Evolutionary conservation across 78 protist species (phyloP), one percentile per base, ranked within the genome.

Genomic region (Emiliania huxleyi): DNA sequence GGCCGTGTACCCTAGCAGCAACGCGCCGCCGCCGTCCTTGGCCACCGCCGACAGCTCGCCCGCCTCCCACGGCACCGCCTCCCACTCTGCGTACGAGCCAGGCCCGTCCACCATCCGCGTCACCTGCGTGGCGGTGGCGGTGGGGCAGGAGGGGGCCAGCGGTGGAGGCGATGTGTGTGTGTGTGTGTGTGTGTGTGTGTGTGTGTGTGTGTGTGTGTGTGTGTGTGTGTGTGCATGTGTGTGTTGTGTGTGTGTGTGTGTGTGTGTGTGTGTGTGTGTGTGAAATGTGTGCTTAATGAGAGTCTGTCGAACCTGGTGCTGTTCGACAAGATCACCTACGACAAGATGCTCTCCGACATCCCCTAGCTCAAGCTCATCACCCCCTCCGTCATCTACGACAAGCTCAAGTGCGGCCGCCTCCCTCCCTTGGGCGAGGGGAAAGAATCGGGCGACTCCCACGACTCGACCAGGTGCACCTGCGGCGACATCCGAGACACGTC

Each of bases 241-340:
- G n/a, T n/a, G n/a, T n/a, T n/a, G n/a, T n/a, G n/a, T n/a, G n/a
- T n/a, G n/a, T n/a, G n/a, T n/a, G n/a, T n/a, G n/a, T n/a, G n/a
- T n/a, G n/a, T n/a, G n/a, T n/a, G n/a, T n/a, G n/a, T n/a, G n/a
- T n/a, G n/a, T n/a, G n/a, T n/a, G 55, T 81, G 98, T 98, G 93
- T 96, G 37, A 97, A 97, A 96, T 97, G 97, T 56, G 96, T 95
- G 94, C 91, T 95, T 35, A 95, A 95, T 91, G 98, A 97, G 92
- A 97, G 96, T 95, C 93, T 96, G 83, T 84, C 95, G 94, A 96
- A 97, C 96, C 62, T 91, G 1, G 96, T 96, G 23, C 94, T 96
- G 85, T 94, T 96, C 95, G 97, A 96, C 95, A 96, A 96, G 96
- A 95, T 48, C 75, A 83, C 95, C 49, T 94, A 92, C 90, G 96